Conservation (phyloP, 495 filamentous ascomycete species). For the Amphirosellinia nigrospora region DNA sequence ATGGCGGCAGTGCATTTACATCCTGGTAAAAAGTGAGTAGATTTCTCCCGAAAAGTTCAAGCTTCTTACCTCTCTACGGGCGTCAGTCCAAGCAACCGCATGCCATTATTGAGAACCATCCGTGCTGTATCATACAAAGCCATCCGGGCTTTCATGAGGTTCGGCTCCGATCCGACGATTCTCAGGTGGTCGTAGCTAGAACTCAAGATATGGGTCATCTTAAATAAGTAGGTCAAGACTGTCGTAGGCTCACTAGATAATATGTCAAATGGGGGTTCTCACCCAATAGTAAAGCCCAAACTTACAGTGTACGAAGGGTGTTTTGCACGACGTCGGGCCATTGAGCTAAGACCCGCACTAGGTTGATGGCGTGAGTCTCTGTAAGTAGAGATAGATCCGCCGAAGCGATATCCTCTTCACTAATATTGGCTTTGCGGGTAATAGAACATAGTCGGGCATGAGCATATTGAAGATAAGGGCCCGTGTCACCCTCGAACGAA, state of each 20-base stretch:
- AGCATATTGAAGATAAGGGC: slow-evolving; percentile 73
- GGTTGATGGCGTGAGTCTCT: slow-evolving; percentile 64
- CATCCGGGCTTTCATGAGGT: slow-evolving; percentile 77
- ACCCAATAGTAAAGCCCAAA: background rate
- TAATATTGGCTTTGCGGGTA: slow-evolving; percentile 58
- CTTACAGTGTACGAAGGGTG: slow-evolving; percentile 62
- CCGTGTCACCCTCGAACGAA: slow-evolving; percentile 73
- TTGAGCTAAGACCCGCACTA: slow-evolving; percentile 65
- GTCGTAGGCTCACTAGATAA: slow-evolving; percentile 61
- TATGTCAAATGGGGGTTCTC: background rate
- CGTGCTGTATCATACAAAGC: slow-evolving; percentile 81
- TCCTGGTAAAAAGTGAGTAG: slow-evolving; percentile 13
- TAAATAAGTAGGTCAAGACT: slow-evolving; percentile 82
- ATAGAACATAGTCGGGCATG: slow-evolving; percentile 70
- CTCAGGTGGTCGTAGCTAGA: slow-evolving; percentile 82
- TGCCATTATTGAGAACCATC: slow-evolving; percentile 81
- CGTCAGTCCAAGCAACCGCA: slow-evolving; percentile 79
- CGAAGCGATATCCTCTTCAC: slow-evolving; percentile 57
- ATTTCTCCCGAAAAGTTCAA: background rate
- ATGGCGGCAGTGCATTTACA: slow-evolving; percentile 15
- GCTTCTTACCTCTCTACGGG: slow-evolving; percentile 69
- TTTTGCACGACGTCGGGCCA: slow-evolving; percentile 70
- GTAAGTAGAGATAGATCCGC: slow-evolving; percentile 64
- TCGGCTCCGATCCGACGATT: slow-evolving; percentile 74
- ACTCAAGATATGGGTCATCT: slow-evolving; percentile 84